Conservation (phyloP, 345 rosid species). For the Arabidopsis arenosa region DNA sequence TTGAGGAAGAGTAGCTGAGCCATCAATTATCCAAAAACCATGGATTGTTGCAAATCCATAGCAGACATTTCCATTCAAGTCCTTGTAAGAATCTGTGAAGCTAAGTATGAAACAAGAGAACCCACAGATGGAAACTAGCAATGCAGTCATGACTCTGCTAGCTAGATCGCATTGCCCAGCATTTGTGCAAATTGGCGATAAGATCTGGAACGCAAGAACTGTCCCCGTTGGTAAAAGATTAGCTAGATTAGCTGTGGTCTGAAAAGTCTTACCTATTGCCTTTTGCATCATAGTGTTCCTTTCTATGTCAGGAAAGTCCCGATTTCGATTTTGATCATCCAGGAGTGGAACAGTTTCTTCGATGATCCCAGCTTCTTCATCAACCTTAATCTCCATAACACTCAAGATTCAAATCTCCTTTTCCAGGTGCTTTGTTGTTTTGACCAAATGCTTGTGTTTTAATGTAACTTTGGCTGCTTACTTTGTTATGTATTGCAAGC, state of each 20-base stretch:
- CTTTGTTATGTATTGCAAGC: conserved; percentile 1
- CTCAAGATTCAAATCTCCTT: conserved; percentile 19
- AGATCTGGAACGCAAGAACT: conserved; percentile 81
- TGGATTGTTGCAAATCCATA: conserved; percentile 72
- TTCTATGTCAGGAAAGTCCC: conserved; percentile 47
- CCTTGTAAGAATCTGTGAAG: conserved; percentile 82
- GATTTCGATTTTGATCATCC: conserved; percentile 42
- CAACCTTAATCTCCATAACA: conserved; percentile 38
- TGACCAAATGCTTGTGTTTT: conserved; percentile 17
- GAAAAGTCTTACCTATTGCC: conserved; percentile 77
- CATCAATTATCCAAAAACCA: conserved; percentile 84
- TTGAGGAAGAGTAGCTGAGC: conserved; percentile 57
- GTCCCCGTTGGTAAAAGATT: conserved; percentile 89
- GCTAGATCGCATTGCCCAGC: conserved; percentile 68
- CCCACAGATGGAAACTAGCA: conserved; percentile 66
- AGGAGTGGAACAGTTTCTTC: conserved; percentile 27
- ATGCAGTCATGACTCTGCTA: conserved; percentile 59
- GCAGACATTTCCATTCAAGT: conserved; percentile 65
- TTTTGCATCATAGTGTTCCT: conserved; percentile 59
- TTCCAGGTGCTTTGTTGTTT: conserved; percentile 15
- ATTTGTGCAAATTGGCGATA: conserved; percentile 74
- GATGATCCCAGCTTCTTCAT: conserved; percentile 38
- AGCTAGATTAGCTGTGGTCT: conserved; percentile 84
- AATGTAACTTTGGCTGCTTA: conserved; percentile 20
- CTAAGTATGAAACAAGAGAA: conserved; percentile 67